Base-by-base conservation (phyloP, 305 asterid species). In the Euphrasia arctica region DNA sequence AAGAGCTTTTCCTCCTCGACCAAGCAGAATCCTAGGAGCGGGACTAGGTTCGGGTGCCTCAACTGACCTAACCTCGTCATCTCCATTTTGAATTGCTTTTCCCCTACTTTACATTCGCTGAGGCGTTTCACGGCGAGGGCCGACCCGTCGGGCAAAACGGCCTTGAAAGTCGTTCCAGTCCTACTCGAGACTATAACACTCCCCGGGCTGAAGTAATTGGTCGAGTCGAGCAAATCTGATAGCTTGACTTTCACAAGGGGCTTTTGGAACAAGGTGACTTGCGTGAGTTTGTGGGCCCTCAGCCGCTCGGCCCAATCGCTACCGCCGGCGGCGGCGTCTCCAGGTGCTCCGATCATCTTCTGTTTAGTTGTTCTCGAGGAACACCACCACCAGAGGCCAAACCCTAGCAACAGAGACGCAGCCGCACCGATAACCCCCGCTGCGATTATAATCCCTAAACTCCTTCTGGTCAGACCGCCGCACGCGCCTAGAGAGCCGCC, bases 41-140 rank as follows among this genome's bases (percentile, higher is more conserved):
- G 85, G 48, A 86, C 95, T 74, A 86, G 79, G 68, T 86, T 86
- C 0, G 95, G 95, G 51, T 86, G 91, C 74, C 95, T 82, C 68
- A 86, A 69, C 68, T 86, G 91, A 14, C 95, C 95, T 62, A 84
- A 64, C 52, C 80, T 64, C 32, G 82, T 82, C 91, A 86, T 82
- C 77, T 86, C 89, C 31, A 76, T 77, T 76, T 81, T 75, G 70
- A 84, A 86, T 72, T 78, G 85, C 75, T 78, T 84, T 65, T 86
- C 89, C 58, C 68, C 85, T 31, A 77, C 61, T 65, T 75, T 82
- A 41, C 91, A 86, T 31, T 71, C 68, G 48, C 78, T 80, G 31
- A 86, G 66, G 58, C 85, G 76, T 68, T 86, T 86, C 50, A 86
- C 55, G 11, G 91, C 85, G 11, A 86, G 77, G 18, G 77, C 84